Base-by-base conservation (phyloP, 345 rosid species). In the Erucastrum elatum region DNA sequence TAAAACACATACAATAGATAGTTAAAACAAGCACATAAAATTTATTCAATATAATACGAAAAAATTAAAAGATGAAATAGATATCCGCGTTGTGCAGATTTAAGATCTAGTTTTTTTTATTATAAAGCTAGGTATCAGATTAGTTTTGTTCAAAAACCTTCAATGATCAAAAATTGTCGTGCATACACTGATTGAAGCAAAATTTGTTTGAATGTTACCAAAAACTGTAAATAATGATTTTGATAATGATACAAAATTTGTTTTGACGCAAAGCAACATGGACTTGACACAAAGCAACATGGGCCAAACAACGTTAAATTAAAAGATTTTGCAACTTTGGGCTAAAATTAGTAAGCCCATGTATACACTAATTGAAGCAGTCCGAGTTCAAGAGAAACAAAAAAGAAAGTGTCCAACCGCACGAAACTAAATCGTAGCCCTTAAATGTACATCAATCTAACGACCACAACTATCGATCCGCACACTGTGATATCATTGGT, bases 401-500 rank as follows among this genome's bases (percentile, higher is more conserved):
- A 49, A 49, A 16, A 30, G 11, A 61, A 29, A 61, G 8, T 6
- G 64, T 2, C 8, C 2, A 80, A 68, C 62, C 75, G 59, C 3
- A 49, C 21, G 65, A 53, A 37, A 60, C 46, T 21, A 55, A 64
- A 84, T 86, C 87, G 10, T 0, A 1, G 68, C 87, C 89, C 15
- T 33, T 6, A 0, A 13, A 44, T 0, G 0, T 4, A 62, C 80
- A 77, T 80, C 56, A 73, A 80, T 70, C 77, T 16, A 75, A 88
- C 88, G 92, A 87, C 3, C 0, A 0, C 0, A 0, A 2, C 0
- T 1, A 1, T 29, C 67, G 79, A 88, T 91, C 94, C 80, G 30
- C 15, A 84, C 65, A 72, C 74, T 75, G 37, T 29, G 44, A 39
- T 75, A 33, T 74, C n/a, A 89, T 87, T 91, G 86, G 92, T 25